Evolutionary conservation across 345 rosid genomes (phyloP).

Genomic region (Capsella bursapastoris): DNA sequence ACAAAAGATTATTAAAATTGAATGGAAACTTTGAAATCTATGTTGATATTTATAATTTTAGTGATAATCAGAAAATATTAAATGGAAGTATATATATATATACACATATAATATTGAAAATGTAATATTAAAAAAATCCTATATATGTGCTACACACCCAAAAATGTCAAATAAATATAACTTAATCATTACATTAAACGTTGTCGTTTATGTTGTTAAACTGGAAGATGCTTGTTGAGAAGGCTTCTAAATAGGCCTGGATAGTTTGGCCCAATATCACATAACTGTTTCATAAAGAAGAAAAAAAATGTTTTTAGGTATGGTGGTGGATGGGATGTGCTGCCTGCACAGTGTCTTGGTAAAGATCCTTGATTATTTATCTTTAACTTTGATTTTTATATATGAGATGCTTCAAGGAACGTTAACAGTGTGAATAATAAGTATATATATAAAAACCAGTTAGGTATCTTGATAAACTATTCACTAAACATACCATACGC

Average conservation of each 20-base stretch:
- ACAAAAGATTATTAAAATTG: not conserved
- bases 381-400: too few species aligned
- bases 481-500: not conserved
- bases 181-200: not conserved
- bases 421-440: conserved; percentile 1
- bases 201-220: not conserved
- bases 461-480: not conserved
- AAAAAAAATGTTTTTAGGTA: conserved; percentile 1
- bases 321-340: conserved; percentile 26
- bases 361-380: not conserved
- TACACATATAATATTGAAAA: not conserved
- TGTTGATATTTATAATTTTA: not conserved
- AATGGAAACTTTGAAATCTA: not conserved
- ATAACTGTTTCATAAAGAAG: not conserved
- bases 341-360: not conserved
- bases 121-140: not conserved
- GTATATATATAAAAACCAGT: not conserved
- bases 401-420: conserved; percentile 21
- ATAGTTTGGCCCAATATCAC: conserved; percentile 1
- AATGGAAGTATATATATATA: not conserved
- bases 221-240: too few species aligned
- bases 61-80: not conserved
- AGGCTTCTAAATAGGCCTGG: conserved; percentile 1
- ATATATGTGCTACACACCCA: not conserved
- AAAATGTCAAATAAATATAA: not conserved